Conservation (phyloP, 805 yeast species). For the Candida krabiensis region DNA sequence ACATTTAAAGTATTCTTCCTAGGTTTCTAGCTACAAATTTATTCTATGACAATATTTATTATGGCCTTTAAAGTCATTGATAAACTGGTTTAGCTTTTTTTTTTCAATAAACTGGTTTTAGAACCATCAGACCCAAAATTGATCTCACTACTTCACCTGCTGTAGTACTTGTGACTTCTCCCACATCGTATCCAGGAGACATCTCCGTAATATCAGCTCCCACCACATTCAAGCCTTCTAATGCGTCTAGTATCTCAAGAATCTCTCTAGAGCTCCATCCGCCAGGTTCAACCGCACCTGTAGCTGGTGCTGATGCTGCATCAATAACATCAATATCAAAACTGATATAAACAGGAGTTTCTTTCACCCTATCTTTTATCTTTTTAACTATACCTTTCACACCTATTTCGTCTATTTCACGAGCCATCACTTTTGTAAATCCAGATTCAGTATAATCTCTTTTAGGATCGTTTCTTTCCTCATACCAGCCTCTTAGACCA, state of each 20-base stretch:
- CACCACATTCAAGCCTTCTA: constrained; percentile 56
- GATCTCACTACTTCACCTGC: constrained; percentile 21
- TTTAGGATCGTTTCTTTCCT: constrained; percentile 32
- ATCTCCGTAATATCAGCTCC: constrained; percentile 79
- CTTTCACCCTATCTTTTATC: constrained; percentile 35
- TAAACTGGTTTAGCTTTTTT: too few species aligned
- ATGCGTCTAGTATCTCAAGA: constrained; percentile 52
- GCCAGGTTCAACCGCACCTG: constrained; percentile 79
- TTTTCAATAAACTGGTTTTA: constrained; percentile 16
- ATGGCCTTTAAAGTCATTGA: too few species aligned
- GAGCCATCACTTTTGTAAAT: constrained; percentile 39
- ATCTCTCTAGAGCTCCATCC: constrained; percentile 68
- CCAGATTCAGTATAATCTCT: constrained; percentile 38
- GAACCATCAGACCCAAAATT: constrained; percentile 16
- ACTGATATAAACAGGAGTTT: constrained; percentile 42
- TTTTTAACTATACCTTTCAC: constrained; percentile 33
- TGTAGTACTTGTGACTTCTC: constrained; percentile 18
- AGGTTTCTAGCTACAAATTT: too few species aligned
- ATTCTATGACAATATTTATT: too few species aligned
- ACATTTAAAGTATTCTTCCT: too few species aligned
- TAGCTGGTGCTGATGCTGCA: constrained; percentile 71
- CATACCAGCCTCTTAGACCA: constrained; percentile 62
- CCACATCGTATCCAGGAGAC: constrained; percentile 56
- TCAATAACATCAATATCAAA: constrained; percentile 63
- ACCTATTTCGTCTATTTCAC: constrained; percentile 45